Evolutionary conservation across 2,329 filamentous ascomycete species (phyloP).

Genomic region (Nemania sp.): DNA sequence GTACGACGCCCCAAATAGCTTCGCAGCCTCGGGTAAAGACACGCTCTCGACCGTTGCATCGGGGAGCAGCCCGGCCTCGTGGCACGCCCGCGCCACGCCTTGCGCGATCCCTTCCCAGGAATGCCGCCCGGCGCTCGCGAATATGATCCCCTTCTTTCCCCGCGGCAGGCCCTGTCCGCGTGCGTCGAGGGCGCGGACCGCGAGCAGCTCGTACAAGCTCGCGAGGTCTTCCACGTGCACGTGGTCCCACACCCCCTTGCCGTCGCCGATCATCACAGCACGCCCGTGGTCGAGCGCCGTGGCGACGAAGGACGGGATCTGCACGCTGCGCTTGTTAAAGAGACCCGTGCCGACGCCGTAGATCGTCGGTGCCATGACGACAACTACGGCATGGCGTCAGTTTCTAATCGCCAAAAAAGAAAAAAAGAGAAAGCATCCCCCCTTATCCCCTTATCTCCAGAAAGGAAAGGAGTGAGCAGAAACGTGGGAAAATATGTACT

Average conservation of each 20-base stretch:
- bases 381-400: slow-evolving; percentile 40
- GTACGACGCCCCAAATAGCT: slow-evolving; percentile 39
- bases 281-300: slow-evolving; percentile 44
- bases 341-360: slow-evolving; percentile 59
- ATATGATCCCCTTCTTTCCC: slow-evolving; percentile 57
- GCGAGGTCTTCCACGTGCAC: slow-evolving; percentile 61
- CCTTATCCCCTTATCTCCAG: too few relatives aligned
- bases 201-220: slow-evolving; percentile 55
- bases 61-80: slow-evolving; percentile 49
- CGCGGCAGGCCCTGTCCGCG: slow-evolving; percentile 48
- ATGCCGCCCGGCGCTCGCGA: slow-evolving; percentile 55
- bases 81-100: slow-evolving; percentile 51
- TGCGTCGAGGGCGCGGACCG: slow-evolving; percentile 50
- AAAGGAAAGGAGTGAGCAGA: too few relatives aligned
- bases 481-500: background rate
- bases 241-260: slow-evolving; percentile 57
- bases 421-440: too few relatives aligned
- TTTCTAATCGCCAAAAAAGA: background rate
- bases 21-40: slow-evolving; percentile 45
- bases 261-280: slow-evolving; percentile 53
- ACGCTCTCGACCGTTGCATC: slow-evolving; percentile 47
- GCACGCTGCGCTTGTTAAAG: slow-evolving; percentile 56
- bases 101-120: slow-evolving; percentile 56
- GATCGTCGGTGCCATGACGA: slow-evolving; percentile 61
- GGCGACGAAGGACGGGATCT: slow-evolving; percentile 50